Conservation (phyloP, 208 protist species). For the Plasmodiophora brassicae region DNA sequence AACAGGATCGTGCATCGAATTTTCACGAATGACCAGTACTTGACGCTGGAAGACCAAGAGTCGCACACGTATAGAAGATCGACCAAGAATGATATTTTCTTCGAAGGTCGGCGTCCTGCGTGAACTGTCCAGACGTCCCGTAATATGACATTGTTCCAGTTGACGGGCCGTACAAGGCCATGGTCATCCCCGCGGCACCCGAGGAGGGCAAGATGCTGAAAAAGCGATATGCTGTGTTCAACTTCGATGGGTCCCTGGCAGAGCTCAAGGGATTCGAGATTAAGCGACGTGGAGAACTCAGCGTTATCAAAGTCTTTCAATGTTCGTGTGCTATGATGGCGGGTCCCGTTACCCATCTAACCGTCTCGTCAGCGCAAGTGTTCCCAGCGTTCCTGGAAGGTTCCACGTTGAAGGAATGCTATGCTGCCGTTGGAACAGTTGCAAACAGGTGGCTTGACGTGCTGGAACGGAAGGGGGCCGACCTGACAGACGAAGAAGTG, state of each 20-base stretch:
- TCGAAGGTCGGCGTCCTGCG: constrained; percentile 85
- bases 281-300: constrained; percentile 99
- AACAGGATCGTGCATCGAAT: constrained; percentile 92
- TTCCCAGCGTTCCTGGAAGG: constrained; percentile 93
- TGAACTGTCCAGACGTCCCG: no score
- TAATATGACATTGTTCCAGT: constrained; percentile 59
- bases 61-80: constrained; percentile 42
- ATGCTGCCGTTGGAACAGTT: constrained; percentile 84
- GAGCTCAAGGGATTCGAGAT: constrained; percentile 99
- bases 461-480: constrained; percentile 66
- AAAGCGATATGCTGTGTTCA: constrained; percentile 97
- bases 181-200: constrained; percentile 96
- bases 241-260: constrained; percentile 86
- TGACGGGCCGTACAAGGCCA: constrained; percentile 98
- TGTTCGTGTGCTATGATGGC: constrained; percentile 36
- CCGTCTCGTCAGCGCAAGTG: constrained; percentile 53
- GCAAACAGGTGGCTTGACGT: constrained; percentile 94
- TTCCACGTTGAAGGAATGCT: constrained; percentile 84
- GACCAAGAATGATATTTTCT: constrained; percentile 96
- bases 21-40: constrained; percentile 99
- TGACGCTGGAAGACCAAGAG: constrained; percentile 64
- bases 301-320: constrained; percentile 99
- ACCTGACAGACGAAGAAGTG: constrained; percentile 84
- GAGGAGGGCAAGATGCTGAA: constrained; percentile 91
- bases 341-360: constrained; percentile 54